Conservation (phyloP, 2,329 filamentous ascomycete species). For the Colletotrichum camelliae region DNA sequence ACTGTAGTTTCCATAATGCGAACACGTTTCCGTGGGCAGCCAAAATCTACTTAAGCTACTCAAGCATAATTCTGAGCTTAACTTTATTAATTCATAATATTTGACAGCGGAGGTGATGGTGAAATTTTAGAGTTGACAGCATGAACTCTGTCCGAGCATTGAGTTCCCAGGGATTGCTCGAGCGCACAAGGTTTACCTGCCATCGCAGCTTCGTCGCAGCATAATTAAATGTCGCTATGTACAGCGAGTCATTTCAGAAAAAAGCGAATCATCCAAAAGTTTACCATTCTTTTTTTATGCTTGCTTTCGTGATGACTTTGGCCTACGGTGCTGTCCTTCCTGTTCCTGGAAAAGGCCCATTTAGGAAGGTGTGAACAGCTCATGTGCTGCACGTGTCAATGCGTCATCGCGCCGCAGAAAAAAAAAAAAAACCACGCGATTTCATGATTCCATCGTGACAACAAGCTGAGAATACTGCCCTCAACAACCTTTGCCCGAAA, state of each 20-base stretch:
- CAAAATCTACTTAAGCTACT: background rate
- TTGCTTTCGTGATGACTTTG: background rate
- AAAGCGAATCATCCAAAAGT: fast-evolving
- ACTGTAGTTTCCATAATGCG: background rate
- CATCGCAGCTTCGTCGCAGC: background rate
- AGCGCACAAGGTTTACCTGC: background rate
- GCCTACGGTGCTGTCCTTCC: background rate
- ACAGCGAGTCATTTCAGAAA: background rate
- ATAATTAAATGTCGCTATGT: background rate
- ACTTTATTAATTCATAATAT: background rate
- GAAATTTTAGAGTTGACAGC: background rate
- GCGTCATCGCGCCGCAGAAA: background rate
- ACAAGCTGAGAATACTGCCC: background rate
- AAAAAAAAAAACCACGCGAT: background rate
- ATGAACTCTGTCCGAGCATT: background rate
- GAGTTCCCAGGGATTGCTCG: background rate
- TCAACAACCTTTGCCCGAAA: fast-evolving
- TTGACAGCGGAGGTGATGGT: background rate
- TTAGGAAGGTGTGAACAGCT: background rate
- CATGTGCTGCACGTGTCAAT: background rate
- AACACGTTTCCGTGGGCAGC: background rate
- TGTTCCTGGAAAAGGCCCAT: background rate
- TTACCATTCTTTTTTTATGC: background rate
- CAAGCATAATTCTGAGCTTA: background rate
- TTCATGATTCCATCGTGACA: background rate